Evolutionary conservation across 352 stramenopile genomes (phyloP), one percentile per base, ranked within the genome.

Genomic region (Aphanomyces astaci): DNA sequence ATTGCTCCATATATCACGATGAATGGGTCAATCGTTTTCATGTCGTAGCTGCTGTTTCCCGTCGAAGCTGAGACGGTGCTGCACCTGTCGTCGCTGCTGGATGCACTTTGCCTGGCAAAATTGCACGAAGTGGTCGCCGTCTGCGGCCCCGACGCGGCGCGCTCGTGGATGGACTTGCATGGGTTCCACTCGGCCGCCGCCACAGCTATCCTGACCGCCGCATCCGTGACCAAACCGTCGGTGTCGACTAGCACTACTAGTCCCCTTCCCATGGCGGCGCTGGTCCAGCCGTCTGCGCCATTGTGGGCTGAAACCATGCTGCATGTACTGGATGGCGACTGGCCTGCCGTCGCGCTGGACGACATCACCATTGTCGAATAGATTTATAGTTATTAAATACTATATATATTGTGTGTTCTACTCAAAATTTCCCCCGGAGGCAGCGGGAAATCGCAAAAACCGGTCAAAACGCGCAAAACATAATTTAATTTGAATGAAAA

Each of bases 11-110:
- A n/a, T n/a, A n/a, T n/a, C n/a, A n/a, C n/a, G n/a, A n/a, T n/a
- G n/a, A n/a, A n/a, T n/a, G n/a, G n/a, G n/a, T n/a, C n/a, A n/a
- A n/a, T n/a, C n/a, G n/a, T n/a, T n/a, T n/a, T n/a, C n/a, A n/a
- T n/a, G n/a, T n/a, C n/a, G n/a, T 63, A 63, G 54, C 31, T 63
- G 54, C 36, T 63, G 15, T 63, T 63, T 31, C 54, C 54, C 30
- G 36, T 31, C 30, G 54, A 63, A 17, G 46, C 54, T 3, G 54
- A 63, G 22, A 22, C 36, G 5, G 17, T 49, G 10, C 54, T 63
- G 17, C 30, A 63, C 2, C 7, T 63, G 3, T 63, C 54, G 4
- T 27, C 25, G 30, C 54, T 46, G 9, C 22, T 63, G 3, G 54
- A 63, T 31, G 54, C 54, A 13, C 22, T 63, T 17, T 45, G 30